A percentile compares a stretch with the other conserved stretches of the same genome.
phyloP scores from a whole-genome alignment of 495 filamentous ascomycete genomes.

The Xylaria intraflava region DNA sequence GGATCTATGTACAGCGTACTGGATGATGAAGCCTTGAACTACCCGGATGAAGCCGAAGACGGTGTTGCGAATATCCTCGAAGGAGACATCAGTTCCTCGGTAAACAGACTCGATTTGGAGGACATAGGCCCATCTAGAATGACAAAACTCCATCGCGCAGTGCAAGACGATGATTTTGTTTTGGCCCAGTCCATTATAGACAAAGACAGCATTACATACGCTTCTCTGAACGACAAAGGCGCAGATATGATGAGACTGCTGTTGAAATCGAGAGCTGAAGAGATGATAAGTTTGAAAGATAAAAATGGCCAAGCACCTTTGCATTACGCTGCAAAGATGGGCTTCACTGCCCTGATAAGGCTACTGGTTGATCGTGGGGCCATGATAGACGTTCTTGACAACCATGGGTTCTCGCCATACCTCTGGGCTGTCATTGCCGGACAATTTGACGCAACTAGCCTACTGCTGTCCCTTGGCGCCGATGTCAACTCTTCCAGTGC shows the following conservation, averaged over 20 bases:
- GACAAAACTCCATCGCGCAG: slow-evolving; percentile 29
- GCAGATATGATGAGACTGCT: neutral
- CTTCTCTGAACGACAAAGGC: neutral
- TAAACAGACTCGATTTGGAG: slow-evolving; percentile 23
- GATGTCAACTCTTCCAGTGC: slow-evolving; percentile 22
- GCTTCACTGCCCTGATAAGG: slow-evolving; percentile 13
- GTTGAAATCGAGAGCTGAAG: neutral
- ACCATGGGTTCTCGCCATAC: neutral
- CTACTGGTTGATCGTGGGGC: slow-evolving; percentile 15
- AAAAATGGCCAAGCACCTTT: neutral
- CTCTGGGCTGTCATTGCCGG: slow-evolving; percentile 4
- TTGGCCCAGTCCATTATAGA: slow-evolving; percentile 23
- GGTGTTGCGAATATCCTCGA: slow-evolving; percentile 14
- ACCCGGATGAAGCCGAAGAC: slow-evolving; percentile 21
- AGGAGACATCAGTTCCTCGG: slow-evolving; percentile 20
- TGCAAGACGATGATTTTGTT: slow-evolving; percentile 18
- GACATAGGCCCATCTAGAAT: slow-evolving; percentile 25
- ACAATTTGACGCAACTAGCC: neutral
- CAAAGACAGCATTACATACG: slow-evolving; percentile 18
- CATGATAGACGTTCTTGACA: neutral
- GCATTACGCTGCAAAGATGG: slow-evolving; percentile 28
- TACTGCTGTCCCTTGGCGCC: slow-evolving; percentile 12
- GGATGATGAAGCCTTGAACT: slow-evolving; percentile 25
- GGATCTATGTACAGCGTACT: slow-evolving; percentile 32
- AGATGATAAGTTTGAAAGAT: neutral